These are phyloP conservation scores for Cocos nucifera DNA, from an alignment of 176 grass and related monocot genomes.

Conservation along the genomic window DNA sequence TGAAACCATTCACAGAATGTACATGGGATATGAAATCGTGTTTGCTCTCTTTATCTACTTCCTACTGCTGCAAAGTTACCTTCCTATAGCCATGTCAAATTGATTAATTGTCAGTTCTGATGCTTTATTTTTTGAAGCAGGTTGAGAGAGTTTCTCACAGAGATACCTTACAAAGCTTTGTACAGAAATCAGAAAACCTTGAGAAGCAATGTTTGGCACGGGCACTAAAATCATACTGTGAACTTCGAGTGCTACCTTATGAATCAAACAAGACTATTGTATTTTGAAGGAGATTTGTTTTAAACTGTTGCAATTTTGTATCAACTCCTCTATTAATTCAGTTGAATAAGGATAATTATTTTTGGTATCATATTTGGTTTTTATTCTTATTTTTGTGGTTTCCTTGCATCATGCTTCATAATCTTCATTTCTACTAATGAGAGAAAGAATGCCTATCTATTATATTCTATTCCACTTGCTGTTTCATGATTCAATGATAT, in stretches of 20 bases:
- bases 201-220: constrained; percentile 84
- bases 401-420: no score
- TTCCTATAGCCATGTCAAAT: background rate
- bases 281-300: constrained; percentile 36
- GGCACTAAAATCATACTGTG: constrained; percentile 85
- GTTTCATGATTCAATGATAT: no score
- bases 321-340: no score
- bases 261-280: constrained; percentile 72
- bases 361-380: no score
- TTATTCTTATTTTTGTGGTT: no score
- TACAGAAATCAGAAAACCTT: constrained; percentile 87
- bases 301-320: no score
- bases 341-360: no score
- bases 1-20: no score
- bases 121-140: constrained; percentile 23
- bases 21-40: no score
- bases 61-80: background rate
- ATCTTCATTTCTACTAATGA: no score
- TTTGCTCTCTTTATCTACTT: constrained; percentile 1
- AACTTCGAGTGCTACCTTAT: constrained; percentile 80
- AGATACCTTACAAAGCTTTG: constrained; percentile 70
- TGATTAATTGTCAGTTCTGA: background rate
- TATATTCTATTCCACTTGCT: no score
- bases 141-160: constrained; percentile 83
- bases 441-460: no score